Evolutionary conservation across 768 basidiomycete genomes (phyloP).

Genomic region (Kwoniella botswanensis): DNA sequence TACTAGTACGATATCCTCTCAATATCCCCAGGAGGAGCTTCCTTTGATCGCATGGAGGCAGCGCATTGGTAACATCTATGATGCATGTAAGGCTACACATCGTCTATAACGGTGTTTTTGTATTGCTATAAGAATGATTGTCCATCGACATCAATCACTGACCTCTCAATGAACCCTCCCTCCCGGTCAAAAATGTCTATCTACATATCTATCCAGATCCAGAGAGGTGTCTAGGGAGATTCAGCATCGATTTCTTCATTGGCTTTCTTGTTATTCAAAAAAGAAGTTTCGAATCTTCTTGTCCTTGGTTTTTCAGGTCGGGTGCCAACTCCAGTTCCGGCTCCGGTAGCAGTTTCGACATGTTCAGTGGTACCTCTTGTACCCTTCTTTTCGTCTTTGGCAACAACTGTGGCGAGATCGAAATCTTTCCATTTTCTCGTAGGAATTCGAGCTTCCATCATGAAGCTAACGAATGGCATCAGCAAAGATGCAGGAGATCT

Average conservation of each 20-base stretch:
- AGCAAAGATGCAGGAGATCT: background rate
- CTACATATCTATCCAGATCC: background rate
- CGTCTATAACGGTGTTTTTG: background rate
- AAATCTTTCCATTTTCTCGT: conserved; percentile 49
- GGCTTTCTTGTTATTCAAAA: conserved; percentile 13
- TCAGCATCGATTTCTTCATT: background rate
- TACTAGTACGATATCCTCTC: background rate
- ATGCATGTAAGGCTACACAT: conserved; percentile 12
- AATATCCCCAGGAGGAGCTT: background rate
- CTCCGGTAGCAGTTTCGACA: conserved; percentile 11
- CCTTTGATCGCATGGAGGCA: background rate
- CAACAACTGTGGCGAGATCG: conserved; percentile 44
- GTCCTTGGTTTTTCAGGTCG: conserved; percentile 11
- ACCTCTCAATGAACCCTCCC: too few relatives aligned
- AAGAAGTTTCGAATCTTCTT: conserved; percentile 19
- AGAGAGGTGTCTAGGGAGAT: conserved; percentile 1
- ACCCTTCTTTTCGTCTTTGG: conserved; percentile 40
- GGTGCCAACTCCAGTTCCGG: background rate
- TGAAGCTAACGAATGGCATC: conserved; percentile 31
- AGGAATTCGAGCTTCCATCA: conserved; percentile 51
- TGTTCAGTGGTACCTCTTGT: conserved; percentile 38
- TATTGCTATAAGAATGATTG: background rate
- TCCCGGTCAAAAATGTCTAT: background rate
- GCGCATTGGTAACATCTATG: background rate
- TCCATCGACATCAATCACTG: background rate